Evolutionary conservation across 306 rosid species (phyloP).

Genomic region (Glycine latifolia): DNA sequence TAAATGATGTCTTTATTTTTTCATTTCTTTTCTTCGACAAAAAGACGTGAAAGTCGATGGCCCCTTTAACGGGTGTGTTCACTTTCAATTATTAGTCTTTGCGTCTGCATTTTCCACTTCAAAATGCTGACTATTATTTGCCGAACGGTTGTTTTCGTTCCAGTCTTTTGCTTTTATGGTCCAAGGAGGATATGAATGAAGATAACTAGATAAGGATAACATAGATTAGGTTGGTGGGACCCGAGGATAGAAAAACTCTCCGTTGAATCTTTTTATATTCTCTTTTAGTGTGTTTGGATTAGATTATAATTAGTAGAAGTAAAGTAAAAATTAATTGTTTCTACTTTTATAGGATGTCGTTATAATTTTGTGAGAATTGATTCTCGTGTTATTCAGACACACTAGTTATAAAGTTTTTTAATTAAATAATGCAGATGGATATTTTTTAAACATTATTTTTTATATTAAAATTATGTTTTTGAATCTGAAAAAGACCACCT

Average conservation of each 20-base stretch:
- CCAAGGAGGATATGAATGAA: slow-evolving; percentile 4
- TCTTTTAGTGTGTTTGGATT: not conserved
- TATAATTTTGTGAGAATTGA: too few species aligned
- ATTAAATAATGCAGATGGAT: not conserved
- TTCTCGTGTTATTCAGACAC: too few species aligned
- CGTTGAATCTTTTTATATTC: not conserved
- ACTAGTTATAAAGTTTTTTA: not conserved
- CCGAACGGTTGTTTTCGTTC: slow-evolving; percentile 28
- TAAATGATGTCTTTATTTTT: slow-evolving; percentile 13
- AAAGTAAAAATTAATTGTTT: too few species aligned
- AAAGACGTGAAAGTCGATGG: slow-evolving; percentile 26
- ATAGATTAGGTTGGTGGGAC: slow-evolving; percentile 28
- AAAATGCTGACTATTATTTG: slow-evolving; percentile 37
- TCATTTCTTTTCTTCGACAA: slow-evolving; percentile 16
- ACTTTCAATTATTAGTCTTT: slow-evolving; percentile 33
- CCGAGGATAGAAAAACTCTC: not conserved
- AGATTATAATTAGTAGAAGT: too few species aligned
- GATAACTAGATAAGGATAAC: slow-evolving; percentile 41
- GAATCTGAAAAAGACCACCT: not conserved
- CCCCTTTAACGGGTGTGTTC: not conserved
- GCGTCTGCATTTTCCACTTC: slow-evolving; percentile 22
- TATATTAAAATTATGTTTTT: not conserved
- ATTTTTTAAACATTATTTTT: not conserved
- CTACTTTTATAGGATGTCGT: too few species aligned
- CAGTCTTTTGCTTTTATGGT: not conserved